phyloP scores from a whole-genome alignment of 768 basidiomycete genomes.

The Serendipita sp. region DNA sequence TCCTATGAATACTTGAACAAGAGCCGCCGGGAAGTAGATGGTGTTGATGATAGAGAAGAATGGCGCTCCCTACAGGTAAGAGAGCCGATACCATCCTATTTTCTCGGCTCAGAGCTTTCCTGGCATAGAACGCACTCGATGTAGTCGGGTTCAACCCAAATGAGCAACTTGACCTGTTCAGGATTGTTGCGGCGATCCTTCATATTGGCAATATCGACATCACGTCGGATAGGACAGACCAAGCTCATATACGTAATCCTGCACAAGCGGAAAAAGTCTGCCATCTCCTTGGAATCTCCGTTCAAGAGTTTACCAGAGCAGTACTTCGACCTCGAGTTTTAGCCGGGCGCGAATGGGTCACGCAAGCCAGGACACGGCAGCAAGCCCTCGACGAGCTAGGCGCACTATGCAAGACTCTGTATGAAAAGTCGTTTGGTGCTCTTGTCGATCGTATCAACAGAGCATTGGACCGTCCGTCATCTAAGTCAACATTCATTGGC shows the following conservation, averaged over 20 bases:
- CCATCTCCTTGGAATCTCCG: conserved; percentile 76
- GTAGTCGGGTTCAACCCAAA: conserved; percentile 71
- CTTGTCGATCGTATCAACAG: conserved; percentile 91
- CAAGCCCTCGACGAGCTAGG: conserved; percentile 89
- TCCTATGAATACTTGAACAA: conserved; percentile 87
- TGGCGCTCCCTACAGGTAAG: conserved; percentile 65
- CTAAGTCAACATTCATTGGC: conserved; percentile 88
- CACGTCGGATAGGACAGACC: conserved; percentile 60
- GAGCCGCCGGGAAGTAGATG: conserved; percentile 82
- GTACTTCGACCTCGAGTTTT: conserved; percentile 79
- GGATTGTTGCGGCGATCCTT: conserved; percentile 82
- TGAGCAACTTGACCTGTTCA: conserved; percentile 86
- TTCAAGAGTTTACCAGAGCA: conserved; percentile 75
- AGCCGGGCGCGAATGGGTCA: conserved; percentile 94
- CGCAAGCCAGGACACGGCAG: conserved; percentile 76
- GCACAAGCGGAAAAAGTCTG: conserved; percentile 67
- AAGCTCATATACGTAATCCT: conserved; percentile 59
- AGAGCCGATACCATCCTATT: background rate
- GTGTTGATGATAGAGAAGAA: conserved; percentile 80
- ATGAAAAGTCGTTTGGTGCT: conserved; percentile 90
- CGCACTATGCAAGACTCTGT: conserved; percentile 83
- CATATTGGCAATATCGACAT: conserved; percentile 91
- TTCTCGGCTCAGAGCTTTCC: conserved; percentile 7
- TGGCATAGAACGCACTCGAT: conserved; percentile 54
- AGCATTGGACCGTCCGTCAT: conserved; percentile 82